Evolutionary conservation across 2,329 filamentous ascomycete genomes (phyloP), one percentile per base, ranked within the genome.

Genomic region (Ceratocystis papillata): DNA sequence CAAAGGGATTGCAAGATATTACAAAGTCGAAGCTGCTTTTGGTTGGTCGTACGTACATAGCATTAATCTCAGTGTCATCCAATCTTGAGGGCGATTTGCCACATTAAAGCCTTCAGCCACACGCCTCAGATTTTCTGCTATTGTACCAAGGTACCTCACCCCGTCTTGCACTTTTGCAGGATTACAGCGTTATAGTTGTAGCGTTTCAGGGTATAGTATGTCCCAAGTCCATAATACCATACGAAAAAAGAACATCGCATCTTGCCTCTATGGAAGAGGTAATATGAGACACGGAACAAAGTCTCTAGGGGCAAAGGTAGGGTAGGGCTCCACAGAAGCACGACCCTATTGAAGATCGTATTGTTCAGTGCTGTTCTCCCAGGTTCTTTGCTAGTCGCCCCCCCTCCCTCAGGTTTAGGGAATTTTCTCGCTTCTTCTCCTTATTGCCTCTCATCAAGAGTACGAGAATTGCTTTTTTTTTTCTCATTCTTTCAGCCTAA

Each of bases 261-360:
- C 37, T 41, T 12, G 37, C 12, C 37, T 41, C 37, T 15, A 41
- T 41, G 37, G 37, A 41, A 41, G 37, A 53, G 22, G 48, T 53
- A 12, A 53, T 53, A 41, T 41, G 37, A 41, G 37, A 41, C 37
- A 41, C 37, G 48, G 17, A 37, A 30, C 55, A 37, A 59, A 37
- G 55, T 37, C 55, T 59, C 17, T n/a, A 59, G 25, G 48, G n/a
- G n/a, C 48, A 25, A 20, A 59, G 28, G 30, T n/a, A 59, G 33
- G 28, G 30, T n/a, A 59, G 33, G 20, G 55, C 28, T 37, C 55
- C 28, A 59, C 55, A 30, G 30, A 37, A 33, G 55, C 28, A 37
- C 55, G 55, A 37, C 28, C 28, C 28, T n/a, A 7, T 30, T 37
- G 55, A 59, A 59, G 55, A 59, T 59, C 55, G 55, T 59, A 59